Conservation (phyloP, 2,329 filamentous ascomycete genomes). For the Aspergillus candidus region DNA sequence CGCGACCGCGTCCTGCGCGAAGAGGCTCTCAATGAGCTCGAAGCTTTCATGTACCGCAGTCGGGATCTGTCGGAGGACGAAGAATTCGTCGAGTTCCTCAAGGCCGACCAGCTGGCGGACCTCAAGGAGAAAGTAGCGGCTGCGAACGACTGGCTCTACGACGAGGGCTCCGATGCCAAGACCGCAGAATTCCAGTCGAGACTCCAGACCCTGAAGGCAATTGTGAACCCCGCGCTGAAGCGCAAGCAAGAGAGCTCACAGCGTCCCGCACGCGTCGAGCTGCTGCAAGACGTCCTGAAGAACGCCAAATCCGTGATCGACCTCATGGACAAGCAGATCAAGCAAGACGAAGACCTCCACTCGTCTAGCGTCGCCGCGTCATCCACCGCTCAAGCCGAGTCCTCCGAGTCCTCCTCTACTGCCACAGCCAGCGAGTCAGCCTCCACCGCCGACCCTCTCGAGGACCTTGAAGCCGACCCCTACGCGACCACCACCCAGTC, state of each 20-base stretch:
- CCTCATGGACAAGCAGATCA: slow-evolving; percentile 65
- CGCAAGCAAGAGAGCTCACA: slow-evolving; percentile 65
- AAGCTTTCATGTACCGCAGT: slow-evolving; percentile 83
- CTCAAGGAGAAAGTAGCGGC: slow-evolving; percentile 63
- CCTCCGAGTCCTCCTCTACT: slow-evolving; percentile 43
- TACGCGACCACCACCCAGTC: slow-evolving; percentile 37
- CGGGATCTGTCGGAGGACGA: slow-evolving; percentile 76
- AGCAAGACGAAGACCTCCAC: slow-evolving; percentile 60
- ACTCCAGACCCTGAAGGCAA: slow-evolving; percentile 67
- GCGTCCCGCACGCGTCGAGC: slow-evolving; percentile 63
- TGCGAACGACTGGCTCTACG: slow-evolving; percentile 85
- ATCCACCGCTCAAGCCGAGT: slow-evolving; percentile 25
- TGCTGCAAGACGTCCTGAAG: slow-evolving; percentile 64
- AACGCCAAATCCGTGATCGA: slow-evolving; percentile 65
- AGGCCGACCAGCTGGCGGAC: slow-evolving; percentile 57
- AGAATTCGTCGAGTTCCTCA: slow-evolving; percentile 66
- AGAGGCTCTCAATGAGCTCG: slow-evolving; percentile 86
- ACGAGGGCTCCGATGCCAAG: slow-evolving; percentile 69
- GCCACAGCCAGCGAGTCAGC: slow-evolving; percentile 27
- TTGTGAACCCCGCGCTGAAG: slow-evolving; percentile 70
- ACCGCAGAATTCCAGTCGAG: slow-evolving; percentile 69
- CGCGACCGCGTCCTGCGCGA: slow-evolving; percentile 68
- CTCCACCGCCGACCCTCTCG: slow-evolving; percentile 49
- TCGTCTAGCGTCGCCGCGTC: slow-evolving; percentile 48
- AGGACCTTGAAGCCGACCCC: slow-evolving; percentile 70